phyloP scores from a whole-genome alignment of 257 asterid species.

The Solanum ossicruentum region DNA sequence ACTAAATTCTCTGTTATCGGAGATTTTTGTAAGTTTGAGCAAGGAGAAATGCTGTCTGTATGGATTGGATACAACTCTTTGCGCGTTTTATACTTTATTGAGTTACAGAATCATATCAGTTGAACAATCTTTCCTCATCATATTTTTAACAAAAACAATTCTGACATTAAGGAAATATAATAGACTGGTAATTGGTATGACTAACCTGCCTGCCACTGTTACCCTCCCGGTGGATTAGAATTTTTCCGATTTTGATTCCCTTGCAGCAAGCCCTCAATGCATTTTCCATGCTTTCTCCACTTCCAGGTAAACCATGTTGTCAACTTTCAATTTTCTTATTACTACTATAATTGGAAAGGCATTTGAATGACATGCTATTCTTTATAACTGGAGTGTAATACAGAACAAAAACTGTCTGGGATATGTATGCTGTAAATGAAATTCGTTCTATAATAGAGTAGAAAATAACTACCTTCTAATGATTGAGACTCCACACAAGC shows the following conservation, averaged over 20 bases:
- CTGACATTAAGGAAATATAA: neutral
- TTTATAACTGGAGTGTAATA: neutral
- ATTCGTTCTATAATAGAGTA: neutral
- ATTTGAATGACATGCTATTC: neutral
- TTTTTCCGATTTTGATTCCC: constrained; percentile 90
- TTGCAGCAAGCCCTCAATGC: constrained; percentile 93
- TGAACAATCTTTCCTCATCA: neutral
- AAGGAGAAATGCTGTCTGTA: neutral
- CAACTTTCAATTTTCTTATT: neutral
- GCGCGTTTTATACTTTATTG: neutral
- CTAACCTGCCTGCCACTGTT: constrained; percentile 60
- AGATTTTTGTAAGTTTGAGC: neutral
- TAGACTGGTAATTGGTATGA: neutral
- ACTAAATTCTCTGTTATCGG: neutral
- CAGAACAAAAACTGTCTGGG: neutral
- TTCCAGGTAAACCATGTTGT: constrained; percentile 13
- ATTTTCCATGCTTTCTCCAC: constrained; percentile 99
- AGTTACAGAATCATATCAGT: neutral
- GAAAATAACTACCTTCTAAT: constrained; percentile 63
- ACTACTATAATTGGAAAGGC: neutral
- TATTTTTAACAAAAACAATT: neutral
- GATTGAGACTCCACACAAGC: constrained; percentile 84
- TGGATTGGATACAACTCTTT: neutral
- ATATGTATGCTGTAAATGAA: neutral
- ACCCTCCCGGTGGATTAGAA: constrained; percentile 63